Percentiles rank a stretch among this genome's conserved stretches.
phyloP scores from a whole-genome alignment of 352 stramenopile species.

The Phytophthora aleatoria region DNA sequence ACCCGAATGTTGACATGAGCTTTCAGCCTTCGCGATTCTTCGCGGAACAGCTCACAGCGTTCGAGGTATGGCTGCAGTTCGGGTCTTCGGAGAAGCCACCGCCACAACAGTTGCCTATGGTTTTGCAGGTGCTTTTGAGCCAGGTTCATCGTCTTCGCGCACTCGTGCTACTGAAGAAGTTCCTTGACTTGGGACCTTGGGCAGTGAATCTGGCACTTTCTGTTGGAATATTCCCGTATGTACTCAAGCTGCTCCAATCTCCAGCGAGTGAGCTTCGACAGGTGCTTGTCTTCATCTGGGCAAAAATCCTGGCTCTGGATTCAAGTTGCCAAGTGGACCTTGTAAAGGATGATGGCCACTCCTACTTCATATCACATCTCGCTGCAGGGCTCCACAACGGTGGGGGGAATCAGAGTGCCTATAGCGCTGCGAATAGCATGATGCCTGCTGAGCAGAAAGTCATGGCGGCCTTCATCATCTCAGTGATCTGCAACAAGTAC shows the following conservation, averaged over 20 bases:
- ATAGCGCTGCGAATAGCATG: slow-evolving; percentile 31
- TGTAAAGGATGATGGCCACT: slow-evolving; percentile 95
- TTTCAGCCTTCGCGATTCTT: slow-evolving; percentile 96
- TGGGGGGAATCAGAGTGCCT: slow-evolving; percentile 31
- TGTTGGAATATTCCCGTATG: slow-evolving; percentile 99
- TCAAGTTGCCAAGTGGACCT: slow-evolving; percentile 96
- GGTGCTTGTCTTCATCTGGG: slow-evolving; percentile 93
- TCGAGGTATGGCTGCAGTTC: slow-evolving; percentile 99
- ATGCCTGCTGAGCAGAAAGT: slow-evolving; percentile 93
- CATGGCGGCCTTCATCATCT: slow-evolving; percentile 96
- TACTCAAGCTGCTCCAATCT: slow-evolving; percentile 97
- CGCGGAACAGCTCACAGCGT: slow-evolving; percentile 97
- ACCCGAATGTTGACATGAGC: slow-evolving; percentile 66
- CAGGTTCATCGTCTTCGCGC: slow-evolving; percentile 97
- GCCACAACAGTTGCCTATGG: slow-evolving; percentile 97
- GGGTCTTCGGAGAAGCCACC: slow-evolving; percentile 87
- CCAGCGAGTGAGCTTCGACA: slow-evolving; percentile 95
- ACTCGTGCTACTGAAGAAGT: slow-evolving; percentile 94
- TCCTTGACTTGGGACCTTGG: slow-evolving; percentile 95
- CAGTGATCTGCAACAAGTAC: slow-evolving; percentile 94
- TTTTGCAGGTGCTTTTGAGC: slow-evolving; percentile 97
- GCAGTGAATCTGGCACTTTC: slow-evolving; percentile 92
- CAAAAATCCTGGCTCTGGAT: slow-evolving; percentile 97
- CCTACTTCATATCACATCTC: slow-evolving; percentile 97
- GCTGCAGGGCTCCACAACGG: slow-evolving; percentile 62